phyloP scores from a whole-genome alignment of 192 early-diverging fungal genomes.

The Diversispora epigaea region DNA sequence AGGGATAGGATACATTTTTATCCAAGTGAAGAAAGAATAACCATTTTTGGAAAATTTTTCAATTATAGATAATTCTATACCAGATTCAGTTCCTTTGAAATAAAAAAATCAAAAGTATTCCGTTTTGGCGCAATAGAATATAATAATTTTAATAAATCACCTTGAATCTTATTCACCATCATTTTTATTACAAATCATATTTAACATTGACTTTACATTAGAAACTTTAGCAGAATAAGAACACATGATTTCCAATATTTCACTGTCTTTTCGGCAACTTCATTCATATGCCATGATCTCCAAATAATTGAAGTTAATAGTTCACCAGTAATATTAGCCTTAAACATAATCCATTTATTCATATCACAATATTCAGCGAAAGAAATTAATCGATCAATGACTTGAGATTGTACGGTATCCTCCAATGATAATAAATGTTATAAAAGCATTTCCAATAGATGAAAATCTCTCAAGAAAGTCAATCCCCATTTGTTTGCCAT shows the following conservation, averaged over 20 bases:
- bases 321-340: background rate
- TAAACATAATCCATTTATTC: slow-evolving; percentile 33
- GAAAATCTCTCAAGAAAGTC: background rate
- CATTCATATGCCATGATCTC: background rate
- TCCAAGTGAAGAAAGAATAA: slow-evolving; percentile 33
- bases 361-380: slow-evolving; percentile 29
- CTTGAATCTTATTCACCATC: background rate
- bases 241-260: slow-evolving; percentile 27
- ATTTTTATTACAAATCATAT: slow-evolving; percentile 30
- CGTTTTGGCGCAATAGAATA: slow-evolving; percentile 28
- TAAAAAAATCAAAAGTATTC: slow-evolving; percentile 30
- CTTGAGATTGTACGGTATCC: background rate
- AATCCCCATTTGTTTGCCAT: slow-evolving; percentile 13
- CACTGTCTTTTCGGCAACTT: slow-evolving; percentile 15
- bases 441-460: background rate
- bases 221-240: slow-evolving; percentile 31
- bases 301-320: slow-evolving; percentile 7
- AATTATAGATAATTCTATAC: slow-evolving; percentile 12
- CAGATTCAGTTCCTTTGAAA: slow-evolving; percentile 21
- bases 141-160: slow-evolving; percentile 26
- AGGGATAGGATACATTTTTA: slow-evolving; percentile 16
- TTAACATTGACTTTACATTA: slow-evolving; percentile 25
- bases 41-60: slow-evolving; percentile 32
- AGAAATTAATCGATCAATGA: slow-evolving; percentile 11
- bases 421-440: slow-evolving; percentile 16